Evolutionary conservation across 208 protist genomes (phyloP).

Genomic region (Wallacemonas sp.): DNA sequence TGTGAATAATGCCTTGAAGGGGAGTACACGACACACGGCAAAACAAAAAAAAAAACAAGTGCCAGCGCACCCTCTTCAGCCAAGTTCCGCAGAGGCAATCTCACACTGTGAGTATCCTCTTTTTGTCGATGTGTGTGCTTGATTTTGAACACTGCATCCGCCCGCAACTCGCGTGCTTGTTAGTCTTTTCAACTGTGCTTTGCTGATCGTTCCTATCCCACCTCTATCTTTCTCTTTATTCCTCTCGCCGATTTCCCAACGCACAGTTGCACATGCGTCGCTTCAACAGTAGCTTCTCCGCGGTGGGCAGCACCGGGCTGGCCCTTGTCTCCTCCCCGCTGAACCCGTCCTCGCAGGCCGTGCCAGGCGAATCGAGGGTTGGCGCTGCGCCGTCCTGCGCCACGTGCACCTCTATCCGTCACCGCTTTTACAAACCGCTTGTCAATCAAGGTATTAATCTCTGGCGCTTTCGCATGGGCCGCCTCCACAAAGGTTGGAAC

Average conservation of each 20-base stretch:
- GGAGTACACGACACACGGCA: no score
- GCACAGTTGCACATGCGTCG: not conserved
- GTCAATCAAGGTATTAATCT: conserved; percentile 81
- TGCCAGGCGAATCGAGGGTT: no score
- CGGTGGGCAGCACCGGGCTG: not conserved
- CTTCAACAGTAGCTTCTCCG: not conserved
- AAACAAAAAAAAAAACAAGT: not conserved
- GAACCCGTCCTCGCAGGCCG: not conserved
- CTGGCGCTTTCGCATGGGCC: conserved; percentile 82
- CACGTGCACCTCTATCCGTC: conserved; percentile 23
- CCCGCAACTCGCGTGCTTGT: not conserved
- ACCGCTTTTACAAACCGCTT: conserved; percentile 82
- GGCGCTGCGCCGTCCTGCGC: not conserved
- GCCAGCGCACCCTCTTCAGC: not conserved
- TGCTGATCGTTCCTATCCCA: not conserved
- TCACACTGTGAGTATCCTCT: no score
- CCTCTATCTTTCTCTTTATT: not conserved
- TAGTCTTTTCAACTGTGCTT: not conserved
- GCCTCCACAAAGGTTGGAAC: conserved; percentile 69
- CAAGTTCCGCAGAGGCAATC: no score
- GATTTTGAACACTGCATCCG: no score
- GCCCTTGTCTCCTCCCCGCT: not conserved
- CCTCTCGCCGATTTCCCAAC: not conserved
- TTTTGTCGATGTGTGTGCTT: no score
- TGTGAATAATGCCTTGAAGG: no score